phyloP scores from a whole-genome alignment of 1,284 basidiomycete genomes.

The Trametes polyzona region DNA sequence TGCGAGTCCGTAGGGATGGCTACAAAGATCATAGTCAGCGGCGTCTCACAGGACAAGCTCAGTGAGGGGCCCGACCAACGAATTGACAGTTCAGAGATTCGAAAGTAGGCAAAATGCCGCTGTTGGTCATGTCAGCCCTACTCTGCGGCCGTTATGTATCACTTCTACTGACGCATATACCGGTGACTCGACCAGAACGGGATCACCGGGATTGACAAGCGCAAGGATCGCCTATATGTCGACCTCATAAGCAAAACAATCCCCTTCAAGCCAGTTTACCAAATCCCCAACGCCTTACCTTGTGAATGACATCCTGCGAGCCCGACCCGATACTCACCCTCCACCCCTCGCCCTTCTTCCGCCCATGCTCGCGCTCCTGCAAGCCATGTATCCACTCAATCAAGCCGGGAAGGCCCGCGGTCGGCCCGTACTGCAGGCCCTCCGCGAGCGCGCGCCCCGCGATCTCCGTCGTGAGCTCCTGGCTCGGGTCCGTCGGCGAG shows the following conservation, averaged over 20 bases:
- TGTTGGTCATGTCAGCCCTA: constrained; percentile 30
- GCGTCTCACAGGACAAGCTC: neutral
- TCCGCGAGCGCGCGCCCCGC: constrained; percentile 59
- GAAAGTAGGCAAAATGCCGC: constrained; percentile 69
- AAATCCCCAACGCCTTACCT: constrained; percentile 51
- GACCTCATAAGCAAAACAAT: neutral
- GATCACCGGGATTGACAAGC: constrained; percentile 81
- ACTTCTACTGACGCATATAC: constrained; percentile 72
- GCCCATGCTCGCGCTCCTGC: constrained; percentile 68
- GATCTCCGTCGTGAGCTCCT: constrained; percentile 54
- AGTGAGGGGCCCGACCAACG: constrained; percentile 48
- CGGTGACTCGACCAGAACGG: constrained; percentile 85
- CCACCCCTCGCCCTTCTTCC: constrained; percentile 67
- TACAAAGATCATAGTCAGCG: constrained; percentile 29
- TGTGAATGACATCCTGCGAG: constrained; percentile 88
- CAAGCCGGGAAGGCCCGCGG: constrained; percentile 69
- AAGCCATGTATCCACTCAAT: constrained; percentile 69
- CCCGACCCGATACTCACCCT: constrained; percentile 79
- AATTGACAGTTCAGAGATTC: constrained; percentile 56
- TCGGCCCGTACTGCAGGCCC: constrained; percentile 81
- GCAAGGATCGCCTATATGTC: constrained; percentile 51
- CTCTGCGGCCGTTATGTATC: too few species aligned
- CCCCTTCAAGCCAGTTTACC: neutral
- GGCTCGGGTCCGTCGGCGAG: constrained; percentile 47
- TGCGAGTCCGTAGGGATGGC: constrained; percentile 85